Evolutionary conservation across 805 yeast species (phyloP).

Genomic region (Wickerhamiella sorbophila): DNA sequence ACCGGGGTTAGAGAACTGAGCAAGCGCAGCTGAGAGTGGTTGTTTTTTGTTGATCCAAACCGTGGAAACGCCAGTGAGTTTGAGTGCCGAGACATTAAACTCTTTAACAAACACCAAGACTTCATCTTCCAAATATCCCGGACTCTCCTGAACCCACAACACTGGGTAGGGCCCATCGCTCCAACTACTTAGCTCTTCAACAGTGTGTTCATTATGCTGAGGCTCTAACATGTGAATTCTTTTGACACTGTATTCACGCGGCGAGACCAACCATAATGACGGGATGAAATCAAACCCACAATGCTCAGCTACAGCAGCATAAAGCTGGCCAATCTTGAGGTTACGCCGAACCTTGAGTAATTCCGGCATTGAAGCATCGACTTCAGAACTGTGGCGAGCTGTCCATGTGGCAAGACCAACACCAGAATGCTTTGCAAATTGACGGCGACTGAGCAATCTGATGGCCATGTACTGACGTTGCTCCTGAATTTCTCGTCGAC

Average conservation of each 20-base stretch:
- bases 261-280: conserved; percentile 12
- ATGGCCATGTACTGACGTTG: conserved; percentile 28
- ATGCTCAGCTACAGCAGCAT: neutral
- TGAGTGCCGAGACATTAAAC: conserved; percentile 37
- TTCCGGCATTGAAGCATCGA: neutral
- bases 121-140: conserved; percentile 7
- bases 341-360: neutral
- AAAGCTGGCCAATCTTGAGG: neutral
- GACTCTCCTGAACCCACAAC: conserved; percentile 12
- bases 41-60: neutral
- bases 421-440: conserved; percentile 8
- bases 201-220: conserved; percentile 1
- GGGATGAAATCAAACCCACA: neutral
- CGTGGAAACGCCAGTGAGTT: neutral
- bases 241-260: conserved; percentile 10
- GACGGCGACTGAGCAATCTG: conserved; percentile 4
- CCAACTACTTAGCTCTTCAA: conserved; percentile 11
- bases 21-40: neutral
- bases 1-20: neutral
- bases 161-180: conserved; percentile 7
- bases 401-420: conserved; percentile 7
- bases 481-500: conserved; percentile 54
- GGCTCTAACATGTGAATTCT: conserved; percentile 7
- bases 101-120: conserved; percentile 13
- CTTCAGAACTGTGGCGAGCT: neutral